These are phyloP conservation scores for Neopestalotiopsis rosae DNA, from an alignment of 2,329 filamentous ascomycete genomes.

Conservation along the genomic window DNA sequence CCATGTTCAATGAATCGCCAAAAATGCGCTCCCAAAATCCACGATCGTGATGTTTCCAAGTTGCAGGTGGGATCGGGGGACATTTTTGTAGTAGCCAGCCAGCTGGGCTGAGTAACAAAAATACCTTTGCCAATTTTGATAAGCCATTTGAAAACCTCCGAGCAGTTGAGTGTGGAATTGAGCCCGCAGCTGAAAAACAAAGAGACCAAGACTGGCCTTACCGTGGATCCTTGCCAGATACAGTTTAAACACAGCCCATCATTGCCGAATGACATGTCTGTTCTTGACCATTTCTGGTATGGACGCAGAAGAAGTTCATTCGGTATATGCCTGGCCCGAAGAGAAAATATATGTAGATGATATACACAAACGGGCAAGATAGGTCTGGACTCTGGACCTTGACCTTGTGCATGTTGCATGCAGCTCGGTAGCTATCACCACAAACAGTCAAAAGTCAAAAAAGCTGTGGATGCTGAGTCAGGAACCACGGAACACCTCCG, in stretches of 20 bases:
- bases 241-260: neutral
- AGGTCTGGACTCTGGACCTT: neutral
- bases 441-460: neutral
- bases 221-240: neutral
- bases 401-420: neutral
- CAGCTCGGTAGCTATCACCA: neutral
- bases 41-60: neutral
- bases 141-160: neutral
- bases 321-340: too few species aligned
- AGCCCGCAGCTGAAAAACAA: neutral
- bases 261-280: neutral
- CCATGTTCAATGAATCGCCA: neutral
- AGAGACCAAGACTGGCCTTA: too few species aligned
- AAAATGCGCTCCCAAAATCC: neutral
- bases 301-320: neutral
- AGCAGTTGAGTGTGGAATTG: neutral
- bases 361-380: neutral
- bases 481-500: neutral
- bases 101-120: too few species aligned
- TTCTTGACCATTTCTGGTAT: neutral
- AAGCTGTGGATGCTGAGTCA: neutral
- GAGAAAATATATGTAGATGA: too few species aligned
- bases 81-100: neutral
- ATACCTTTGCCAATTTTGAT: too few species aligned
- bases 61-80: neutral